Percentiles rank a stretch among this genome's conserved stretches.
These are phyloP conservation scores for Scedosporium apiospermum DNA, from an alignment of 2,329 filamentous ascomycete species.

Conservation along the genomic window DNA sequence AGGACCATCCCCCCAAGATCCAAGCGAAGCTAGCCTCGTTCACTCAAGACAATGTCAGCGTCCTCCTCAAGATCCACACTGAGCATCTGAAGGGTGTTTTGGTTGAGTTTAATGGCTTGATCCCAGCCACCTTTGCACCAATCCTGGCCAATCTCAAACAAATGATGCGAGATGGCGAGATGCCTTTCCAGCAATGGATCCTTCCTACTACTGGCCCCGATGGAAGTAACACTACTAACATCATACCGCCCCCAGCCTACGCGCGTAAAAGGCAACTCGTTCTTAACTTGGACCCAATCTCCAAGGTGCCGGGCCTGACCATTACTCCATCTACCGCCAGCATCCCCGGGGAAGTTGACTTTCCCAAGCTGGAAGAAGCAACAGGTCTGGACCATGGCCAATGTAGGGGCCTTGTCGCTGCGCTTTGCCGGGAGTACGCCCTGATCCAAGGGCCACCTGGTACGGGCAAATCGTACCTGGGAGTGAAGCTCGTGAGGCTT, in stretches of 20 bases:
- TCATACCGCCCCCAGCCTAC: neutral
- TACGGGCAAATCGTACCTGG: slow-evolving; percentile 69
- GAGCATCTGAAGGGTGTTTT: neutral
- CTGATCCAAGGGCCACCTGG: slow-evolving; percentile 66
- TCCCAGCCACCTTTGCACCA: neutral
- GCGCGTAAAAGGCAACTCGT: neutral
- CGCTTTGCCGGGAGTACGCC: slow-evolving; percentile 43
- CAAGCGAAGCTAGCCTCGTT: neutral
- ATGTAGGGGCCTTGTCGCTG: slow-evolving; percentile 38
- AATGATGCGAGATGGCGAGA: neutral
- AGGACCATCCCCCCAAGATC: neutral
- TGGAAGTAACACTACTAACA: neutral
- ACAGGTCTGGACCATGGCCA: slow-evolving; percentile 44
- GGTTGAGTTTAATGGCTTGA: neutral
- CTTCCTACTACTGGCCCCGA: neutral
- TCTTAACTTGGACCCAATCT: neutral
- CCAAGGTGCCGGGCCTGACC: neutral
- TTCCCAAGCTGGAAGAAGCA: slow-evolving; percentile 7
- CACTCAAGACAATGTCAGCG: neutral
- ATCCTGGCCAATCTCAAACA: neutral
- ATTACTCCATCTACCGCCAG: neutral
- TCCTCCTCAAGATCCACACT: neutral
- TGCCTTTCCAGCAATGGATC: neutral
- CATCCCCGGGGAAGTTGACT: neutral
- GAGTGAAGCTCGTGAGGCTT: slow-evolving; percentile 49